Conservation (phyloP, 2,329 filamentous ascomycete genomes). For the Aureobasidium sp. region DNA sequence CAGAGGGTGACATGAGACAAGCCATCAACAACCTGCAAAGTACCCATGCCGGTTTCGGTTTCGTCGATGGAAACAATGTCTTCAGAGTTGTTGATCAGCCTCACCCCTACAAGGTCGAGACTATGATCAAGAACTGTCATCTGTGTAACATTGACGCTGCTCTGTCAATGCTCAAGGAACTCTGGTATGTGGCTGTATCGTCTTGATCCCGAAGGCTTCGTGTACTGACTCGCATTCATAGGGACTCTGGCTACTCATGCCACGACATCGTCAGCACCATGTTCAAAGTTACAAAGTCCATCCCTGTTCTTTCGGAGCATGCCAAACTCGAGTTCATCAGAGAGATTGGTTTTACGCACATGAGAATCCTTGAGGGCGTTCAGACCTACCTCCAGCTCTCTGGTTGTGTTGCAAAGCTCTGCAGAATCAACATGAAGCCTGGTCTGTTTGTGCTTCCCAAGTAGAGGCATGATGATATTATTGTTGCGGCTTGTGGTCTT, state of each 20-base stretch:
- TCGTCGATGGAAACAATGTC: constrained; percentile 95
- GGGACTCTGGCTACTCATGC: constrained; percentile 86
- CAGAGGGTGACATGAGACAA: constrained; percentile 97
- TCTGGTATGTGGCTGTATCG: constrained; percentile 54
- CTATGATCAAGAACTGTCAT: constrained; percentile 95
- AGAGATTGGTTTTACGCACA: constrained; percentile 97
- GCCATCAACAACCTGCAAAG: constrained; percentile 98
- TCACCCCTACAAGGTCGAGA: constrained; percentile 96
- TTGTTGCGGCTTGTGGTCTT: neutral
- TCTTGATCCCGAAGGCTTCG: neutral
- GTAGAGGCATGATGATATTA: neutral
- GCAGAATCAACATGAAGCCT: constrained; percentile 94
- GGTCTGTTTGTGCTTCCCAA: constrained; percentile 57
- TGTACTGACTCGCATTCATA: constrained; percentile 19
- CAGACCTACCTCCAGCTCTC: constrained; percentile 91
- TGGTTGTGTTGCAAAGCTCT: constrained; percentile 82
- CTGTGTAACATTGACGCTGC: constrained; percentile 85
- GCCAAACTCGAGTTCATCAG: constrained; percentile 88
- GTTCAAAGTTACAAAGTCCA: constrained; percentile 97
- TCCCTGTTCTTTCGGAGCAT: constrained; percentile 85
- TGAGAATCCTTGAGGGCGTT: constrained; percentile 97
- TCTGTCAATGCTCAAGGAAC: constrained; percentile 74
- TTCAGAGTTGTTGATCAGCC: constrained; percentile 96
- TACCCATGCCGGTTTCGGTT: constrained; percentile 85
- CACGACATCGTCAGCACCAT: constrained; percentile 99